These are phyloP conservation scores for Mortierella sp. DNA, from an alignment of 371 early-diverging fungal species.

Conservation along the genomic window DNA sequence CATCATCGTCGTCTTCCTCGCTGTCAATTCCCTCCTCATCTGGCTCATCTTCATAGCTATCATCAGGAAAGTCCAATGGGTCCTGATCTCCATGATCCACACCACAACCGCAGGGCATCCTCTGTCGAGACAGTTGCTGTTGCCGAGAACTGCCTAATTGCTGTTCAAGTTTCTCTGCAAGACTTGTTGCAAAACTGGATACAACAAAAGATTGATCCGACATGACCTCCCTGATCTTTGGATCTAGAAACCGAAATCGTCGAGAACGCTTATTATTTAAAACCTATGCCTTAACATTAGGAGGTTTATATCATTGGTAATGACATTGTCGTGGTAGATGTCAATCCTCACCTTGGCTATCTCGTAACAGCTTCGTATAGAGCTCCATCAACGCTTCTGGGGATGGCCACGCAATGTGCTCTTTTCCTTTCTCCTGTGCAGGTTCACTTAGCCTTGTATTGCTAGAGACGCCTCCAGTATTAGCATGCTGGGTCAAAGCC, in stretches of 20 bases:
- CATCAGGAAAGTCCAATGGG: conserved; percentile 34
- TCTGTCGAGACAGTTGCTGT: conserved; percentile 8
- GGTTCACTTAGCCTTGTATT: neutral
- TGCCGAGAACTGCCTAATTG: conserved; percentile 17
- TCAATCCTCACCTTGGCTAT: conserved; percentile 27
- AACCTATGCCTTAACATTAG: neutral
- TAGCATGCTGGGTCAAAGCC: conserved; percentile 26
- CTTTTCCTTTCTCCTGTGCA: conserved; percentile 12
- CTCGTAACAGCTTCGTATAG: conserved; percentile 31
- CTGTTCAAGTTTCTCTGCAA: conserved; percentile 29
- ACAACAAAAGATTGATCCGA: conserved; percentile 34
- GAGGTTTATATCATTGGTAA: neutral
- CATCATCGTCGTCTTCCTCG: conserved; percentile 31
- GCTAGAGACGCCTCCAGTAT: neutral
- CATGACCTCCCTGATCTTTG: conserved; percentile 29
- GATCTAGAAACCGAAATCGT: conserved; percentile 15
- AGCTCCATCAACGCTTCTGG: conserved; percentile 41
- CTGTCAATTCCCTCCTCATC: conserved; percentile 20
- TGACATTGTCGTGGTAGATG: neutral
- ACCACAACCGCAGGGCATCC: conserved; percentile 23
- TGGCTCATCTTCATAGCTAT: conserved; percentile 39
- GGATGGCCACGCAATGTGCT: conserved; percentile 26
- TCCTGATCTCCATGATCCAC: conserved; percentile 21
- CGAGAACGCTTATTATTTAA: neutral
- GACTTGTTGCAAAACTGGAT: conserved; percentile 33